Percentiles rank a stretch among this genome's conserved stretches.
Evolutionary conservation across 2,329 filamentous ascomycete species (phyloP).

Genomic region (Aspergillus quadrilineatus): DNA sequence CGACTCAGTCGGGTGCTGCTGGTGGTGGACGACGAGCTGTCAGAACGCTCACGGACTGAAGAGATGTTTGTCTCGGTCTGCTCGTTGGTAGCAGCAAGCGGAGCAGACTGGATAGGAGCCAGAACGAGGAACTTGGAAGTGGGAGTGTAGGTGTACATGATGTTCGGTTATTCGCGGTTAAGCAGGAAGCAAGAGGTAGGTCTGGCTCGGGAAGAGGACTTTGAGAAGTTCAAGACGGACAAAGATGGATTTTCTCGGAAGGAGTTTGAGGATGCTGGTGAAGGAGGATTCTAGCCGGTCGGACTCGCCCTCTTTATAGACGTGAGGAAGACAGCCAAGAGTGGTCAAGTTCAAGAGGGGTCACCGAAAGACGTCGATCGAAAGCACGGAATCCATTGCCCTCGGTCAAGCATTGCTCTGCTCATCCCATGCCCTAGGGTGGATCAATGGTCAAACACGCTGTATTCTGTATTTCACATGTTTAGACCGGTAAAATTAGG

Average conservation of each 20-base stretch:
- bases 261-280: conserved; percentile 8
- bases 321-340: conserved; percentile 18
- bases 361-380: conserved; percentile 29
- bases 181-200: conserved; percentile 1
- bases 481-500: conserved; percentile 22
- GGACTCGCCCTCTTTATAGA: conserved; percentile 32
- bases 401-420: conserved; percentile 10
- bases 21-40: conserved; percentile 27
- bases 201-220: neutral
- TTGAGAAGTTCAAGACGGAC: neutral
- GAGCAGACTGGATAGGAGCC: conserved; percentile 32
- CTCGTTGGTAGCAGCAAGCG: conserved; percentile 19
- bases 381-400: conserved; percentile 21
- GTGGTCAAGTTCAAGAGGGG: conserved; percentile 13
- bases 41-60: conserved; percentile 24
- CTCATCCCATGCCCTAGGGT: conserved; percentile 7
- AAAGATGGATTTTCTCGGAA: conserved; percentile 6
- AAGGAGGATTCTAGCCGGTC: conserved; percentile 10
- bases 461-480: conserved; percentile 27
- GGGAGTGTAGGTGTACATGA: conserved; percentile 33
- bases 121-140: conserved; percentile 34
- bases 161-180: conserved; percentile 14
- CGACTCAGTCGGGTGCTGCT: conserved; percentile 6
- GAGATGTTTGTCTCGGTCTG: conserved; percentile 2
- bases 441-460: conserved; percentile 12